phyloP scores from a whole-genome alignment of 1,284 basidiomycete genomes.

The Pseudozyma thailandica region DNA sequence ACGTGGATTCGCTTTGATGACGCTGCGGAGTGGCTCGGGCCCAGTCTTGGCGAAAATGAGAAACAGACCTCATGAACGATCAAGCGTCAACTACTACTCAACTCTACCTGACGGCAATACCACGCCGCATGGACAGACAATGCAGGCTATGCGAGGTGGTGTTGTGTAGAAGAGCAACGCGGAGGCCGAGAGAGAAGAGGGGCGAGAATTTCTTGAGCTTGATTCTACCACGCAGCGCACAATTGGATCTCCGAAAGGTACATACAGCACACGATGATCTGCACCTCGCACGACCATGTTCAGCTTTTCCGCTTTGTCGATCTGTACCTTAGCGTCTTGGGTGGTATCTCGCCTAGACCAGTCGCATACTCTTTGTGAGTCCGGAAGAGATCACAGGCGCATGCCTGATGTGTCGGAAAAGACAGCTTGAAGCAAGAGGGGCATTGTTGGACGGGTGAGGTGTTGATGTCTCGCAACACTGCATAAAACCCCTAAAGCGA shows the following conservation, averaged over 20 bases:
- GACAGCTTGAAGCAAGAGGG: background rate
- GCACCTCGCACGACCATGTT: no score
- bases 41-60: background rate
- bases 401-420: no score
- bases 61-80: background rate
- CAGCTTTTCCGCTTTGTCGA: no score
- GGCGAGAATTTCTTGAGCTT: constrained; percentile 15
- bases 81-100: background rate
- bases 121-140: background rate
- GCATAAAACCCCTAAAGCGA: constrained; percentile 21
- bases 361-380: no score
- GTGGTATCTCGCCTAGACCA: no score
- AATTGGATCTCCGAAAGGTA: constrained; percentile 27
- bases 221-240: constrained; percentile 29
- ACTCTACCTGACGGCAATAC: constrained; percentile 1
- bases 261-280: background rate
- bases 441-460: constrained; percentile 18
- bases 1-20: no score
- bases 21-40: background rate
- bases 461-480: constrained; percentile 19
- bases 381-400: no score
- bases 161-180: background rate
- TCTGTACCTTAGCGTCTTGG: no score
- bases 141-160: background rate
- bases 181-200: constrained; percentile 6